Evolutionary conservation across 495 filamentous ascomycete genomes (phyloP), one percentile per base, ranked within the genome.

Genomic region (Parathielavia appendiculata): DNA sequence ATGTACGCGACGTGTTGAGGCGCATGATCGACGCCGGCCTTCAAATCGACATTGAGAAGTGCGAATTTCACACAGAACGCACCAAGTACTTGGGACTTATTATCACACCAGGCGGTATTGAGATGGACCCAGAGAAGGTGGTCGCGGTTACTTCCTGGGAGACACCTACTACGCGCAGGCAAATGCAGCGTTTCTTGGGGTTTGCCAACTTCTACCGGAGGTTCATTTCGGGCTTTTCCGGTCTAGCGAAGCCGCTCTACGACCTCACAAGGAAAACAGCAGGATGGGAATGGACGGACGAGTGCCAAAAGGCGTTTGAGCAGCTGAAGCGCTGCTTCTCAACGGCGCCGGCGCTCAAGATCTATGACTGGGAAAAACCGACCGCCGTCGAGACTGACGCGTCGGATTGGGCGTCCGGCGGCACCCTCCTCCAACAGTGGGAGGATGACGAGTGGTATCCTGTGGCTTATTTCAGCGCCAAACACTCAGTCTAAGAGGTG

Each of bases 201-300:
- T 64, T 64, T 34, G 22, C 26, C n/a, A 60, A 60, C 36, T 64
- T 64, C n/a, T 64, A 60, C 26, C 17, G 49, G 0, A 20, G 39
- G 8, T 64, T 64, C n/a, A 34, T 64, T 0, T 11, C 19, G 11
- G 34, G 38, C 13, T 64, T 48, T 14, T 26, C 13, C 2, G 32
- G 13, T 11, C 26, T 64, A 0, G 44, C 36, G 0, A 43, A 19
- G 30, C 58, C 30, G 7, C 19, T 61, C 4, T 35, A 48, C 32
- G 17, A 54, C 0, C 17, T 49, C 1, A 44, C 30, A 3, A 54
- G 51, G 35, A 45, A 51, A 26, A 32, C 36, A 17, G 13, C 5
- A 23, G 30, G 23, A 2, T 58, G 32, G n/a, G 16, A 17, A 32
- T 57, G 20, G 38, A 50, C 22, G 16, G 23, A 17, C 13, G 7